Base-by-base conservation (phyloP, 352 stramenopile species). In the Globisporangium mamillatum region DNA sequence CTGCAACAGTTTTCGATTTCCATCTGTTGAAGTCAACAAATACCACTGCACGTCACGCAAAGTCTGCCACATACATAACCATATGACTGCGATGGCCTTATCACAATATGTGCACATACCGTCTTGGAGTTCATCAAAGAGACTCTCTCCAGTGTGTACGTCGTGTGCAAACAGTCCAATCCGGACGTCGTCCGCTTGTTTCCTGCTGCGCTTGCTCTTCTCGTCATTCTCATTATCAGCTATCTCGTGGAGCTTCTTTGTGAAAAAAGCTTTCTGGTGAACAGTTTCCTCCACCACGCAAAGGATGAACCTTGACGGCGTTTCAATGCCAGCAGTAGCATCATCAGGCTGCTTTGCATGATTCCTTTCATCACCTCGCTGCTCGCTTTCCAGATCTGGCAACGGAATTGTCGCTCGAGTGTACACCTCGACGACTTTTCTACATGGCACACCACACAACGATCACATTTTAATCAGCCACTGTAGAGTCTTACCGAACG, bases 61-160 rank as follows among this genome's bases (percentile, higher is more conserved):
- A 46, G 4, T 46, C 12, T 20, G 38, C 18, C 38, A 46, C 38
- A 20, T 4, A 20, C 38, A 16, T 46, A 16, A 5, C 12, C 34
- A 41, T 41, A 41, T 14, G 38, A 46, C 14, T n/a, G 16, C 16
- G 41, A 4, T n/a, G 41, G 14, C 16, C 1, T 48, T 16, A 48
- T 48, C 41, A 48, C 5, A 6, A 48, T 7, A n/a, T 7, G 0
- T 48, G 16, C 14, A 48, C 53, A 25, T 68, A 87, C 79, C 77
- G 46, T 87, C 79, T 38, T 84, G 63, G 53, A 87, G 82, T 32
- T 87, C 77, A 6, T 81, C 73, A 41, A 81, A 81, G 27, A 76
- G 67, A 36, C 67, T 67, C 16, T 83, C 75, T n/a, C 79, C 79
- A 48, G 71, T 75, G 34, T 87, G 79, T 0, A 83, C 54, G 32